Evolutionary conservation across 345 rosid species (phyloP), one percentile per base, ranked within the genome.

Genomic region (Euphorbia tirucalli): DNA sequence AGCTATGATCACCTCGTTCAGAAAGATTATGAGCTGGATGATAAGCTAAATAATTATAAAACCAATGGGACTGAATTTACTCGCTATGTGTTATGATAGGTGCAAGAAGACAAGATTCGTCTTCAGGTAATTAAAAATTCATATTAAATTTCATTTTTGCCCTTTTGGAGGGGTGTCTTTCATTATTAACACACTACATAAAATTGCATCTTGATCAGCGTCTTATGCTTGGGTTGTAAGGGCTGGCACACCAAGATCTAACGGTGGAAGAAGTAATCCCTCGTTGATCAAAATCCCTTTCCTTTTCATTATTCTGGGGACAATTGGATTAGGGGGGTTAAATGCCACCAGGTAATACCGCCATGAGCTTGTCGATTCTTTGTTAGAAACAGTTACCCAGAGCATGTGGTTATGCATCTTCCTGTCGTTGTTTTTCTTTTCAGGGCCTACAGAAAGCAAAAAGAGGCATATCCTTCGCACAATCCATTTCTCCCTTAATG

Each of bases 401-500:
- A 32, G 21, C 27, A 32, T 18, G 21, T 37, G 52, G 37, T 54
- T 32, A 39, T 28, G 32, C 19, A 35, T 31, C 31, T 16, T 46
- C 5, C 18, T 56, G 15, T 37, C 37, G 24, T 61, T 74, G 31
- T 75, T 75, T 32, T 73, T 77, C 48, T 70, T 58, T 57, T 57
- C 89, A 88, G 96, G 91, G 93, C 94, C 25, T 91, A 90, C 80
- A 87, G 75, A 79, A 81, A 74, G 88, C 92, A 91, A 74, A 88
- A 85, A 74, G 88, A 85, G 66, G 77, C 82, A 3, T 76, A 67
- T 65, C 89, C 97, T 32, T 90, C 96, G 43, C 92, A 84, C 86
- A 88, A 91, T 76, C 97, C 98, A 7, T 93, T 93, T 78, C 97
- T 93, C 49, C 96, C 96, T 57, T 88, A 83, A 88, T 65, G 48